Percentiles rank a stretch among this genome's conserved stretches.
Conservation (phyloP, 305 asterid species). For the Salvia sclarea region DNA sequence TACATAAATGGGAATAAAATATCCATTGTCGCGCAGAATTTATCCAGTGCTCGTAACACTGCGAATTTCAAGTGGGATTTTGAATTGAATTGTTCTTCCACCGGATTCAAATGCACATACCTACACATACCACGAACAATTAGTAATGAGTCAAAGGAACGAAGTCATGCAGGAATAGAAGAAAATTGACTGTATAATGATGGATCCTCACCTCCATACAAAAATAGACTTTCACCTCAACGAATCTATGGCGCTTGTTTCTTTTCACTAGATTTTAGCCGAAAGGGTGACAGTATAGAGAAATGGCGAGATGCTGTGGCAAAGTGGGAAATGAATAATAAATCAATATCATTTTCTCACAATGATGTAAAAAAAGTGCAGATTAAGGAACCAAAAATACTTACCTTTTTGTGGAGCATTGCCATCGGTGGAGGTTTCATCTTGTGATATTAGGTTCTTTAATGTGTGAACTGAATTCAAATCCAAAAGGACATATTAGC, state of each 20-base stretch:
- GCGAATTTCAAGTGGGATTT: neutral
- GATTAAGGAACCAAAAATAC: constrained; percentile 29
- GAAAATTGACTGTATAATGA: constrained; percentile 11
- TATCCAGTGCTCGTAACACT: neutral
- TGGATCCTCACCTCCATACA: constrained; percentile 10
- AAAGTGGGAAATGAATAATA: constrained; percentile 11
- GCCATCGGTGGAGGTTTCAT: constrained; percentile 56
- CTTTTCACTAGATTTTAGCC: constrained; percentile 77
- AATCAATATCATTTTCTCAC: neutral
- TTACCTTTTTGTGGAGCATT: constrained; percentile 65
- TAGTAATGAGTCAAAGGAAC: constrained; percentile 2
- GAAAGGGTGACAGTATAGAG: constrained; percentile 81
- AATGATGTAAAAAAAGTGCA: constrained; percentile 22
- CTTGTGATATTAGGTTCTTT: constrained; percentile 74
- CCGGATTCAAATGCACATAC: neutral
- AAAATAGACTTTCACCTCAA: constrained; percentile 19
- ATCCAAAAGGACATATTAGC: constrained; percentile 23
- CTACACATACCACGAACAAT: neutral
- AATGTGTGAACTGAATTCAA: constrained; percentile 64
- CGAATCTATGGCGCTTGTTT: constrained; percentile 50
- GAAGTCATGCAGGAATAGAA: constrained; percentile 14
- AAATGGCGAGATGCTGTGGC: constrained; percentile 75
- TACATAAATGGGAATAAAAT: neutral
- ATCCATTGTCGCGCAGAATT: neutral
- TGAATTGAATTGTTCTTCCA: neutral